phyloP scores from a whole-genome alignment of 2,329 filamentous ascomycete genomes.

The Ascomycota sp. region DNA sequence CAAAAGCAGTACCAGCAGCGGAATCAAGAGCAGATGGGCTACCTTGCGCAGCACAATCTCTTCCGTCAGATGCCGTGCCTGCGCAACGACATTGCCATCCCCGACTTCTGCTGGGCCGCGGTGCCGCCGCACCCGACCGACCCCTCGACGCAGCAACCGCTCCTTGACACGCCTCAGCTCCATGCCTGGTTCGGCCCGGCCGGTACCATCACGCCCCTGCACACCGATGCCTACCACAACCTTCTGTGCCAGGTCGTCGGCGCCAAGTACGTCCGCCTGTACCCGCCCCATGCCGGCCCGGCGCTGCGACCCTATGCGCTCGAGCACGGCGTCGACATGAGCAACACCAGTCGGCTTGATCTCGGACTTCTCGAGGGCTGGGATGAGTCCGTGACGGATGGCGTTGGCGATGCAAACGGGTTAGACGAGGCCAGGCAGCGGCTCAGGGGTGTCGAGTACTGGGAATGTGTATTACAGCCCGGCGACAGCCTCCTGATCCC shows the following conservation, averaged over 20 bases:
- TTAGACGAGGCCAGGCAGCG: conserved; percentile 18
- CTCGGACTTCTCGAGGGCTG: conserved; percentile 47
- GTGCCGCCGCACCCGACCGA: conserved; percentile 35
- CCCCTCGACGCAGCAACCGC: conserved; percentile 14
- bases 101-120: conserved; percentile 64
- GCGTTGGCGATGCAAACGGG: conserved; percentile 9
- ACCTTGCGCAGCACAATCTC: conserved; percentile 82
- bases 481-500: conserved; percentile 83
- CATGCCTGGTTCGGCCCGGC: conserved; percentile 89
- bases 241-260: conserved; percentile 79
- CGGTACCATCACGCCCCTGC: conserved; percentile 75
- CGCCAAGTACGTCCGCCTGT: conserved; percentile 78
- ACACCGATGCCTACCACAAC: conserved; percentile 90
- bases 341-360: conserved; percentile 70
- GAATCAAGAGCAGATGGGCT: conserved; percentile 33
- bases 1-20: background rate
- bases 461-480: conserved; percentile 59
- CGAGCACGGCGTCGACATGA: conserved; percentile 68
- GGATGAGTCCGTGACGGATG: conserved; percentile 19
- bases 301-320: conserved; percentile 39
- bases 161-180: conserved; percentile 41
- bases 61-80: conserved; percentile 64
- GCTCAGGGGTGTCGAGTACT: conserved; percentile 41
- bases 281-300: conserved; percentile 42
- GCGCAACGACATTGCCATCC: conserved; percentile 53